Conservation (phyloP, 108 stramenopile species). For the Stephanodiscus triporus region DNA sequence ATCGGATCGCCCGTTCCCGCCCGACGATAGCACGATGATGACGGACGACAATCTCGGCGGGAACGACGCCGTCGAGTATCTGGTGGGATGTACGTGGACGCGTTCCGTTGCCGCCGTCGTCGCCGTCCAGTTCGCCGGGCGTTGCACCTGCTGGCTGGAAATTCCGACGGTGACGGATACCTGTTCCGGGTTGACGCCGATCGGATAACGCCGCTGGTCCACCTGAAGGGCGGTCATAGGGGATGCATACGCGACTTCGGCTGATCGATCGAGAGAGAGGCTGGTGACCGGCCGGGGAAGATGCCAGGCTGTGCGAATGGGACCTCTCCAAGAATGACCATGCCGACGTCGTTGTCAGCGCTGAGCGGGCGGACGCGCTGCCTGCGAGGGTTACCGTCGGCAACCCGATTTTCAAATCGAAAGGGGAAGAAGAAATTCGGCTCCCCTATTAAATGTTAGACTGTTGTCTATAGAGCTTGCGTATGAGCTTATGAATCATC, state of each 20-base stretch:
- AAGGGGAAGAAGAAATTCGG: too few species aligned
- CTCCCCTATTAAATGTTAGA: too few species aligned
- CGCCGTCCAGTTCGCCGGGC: conserved; percentile 28
- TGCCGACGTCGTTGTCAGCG: too few species aligned
- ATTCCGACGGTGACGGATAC: conserved; percentile 66
- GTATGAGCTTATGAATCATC: too few species aligned
- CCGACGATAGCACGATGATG: neutral
- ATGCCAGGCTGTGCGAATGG: conserved; percentile 88
- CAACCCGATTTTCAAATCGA: too few species aligned
- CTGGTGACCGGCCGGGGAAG: conserved; percentile 85
- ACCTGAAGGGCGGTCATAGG: too few species aligned
- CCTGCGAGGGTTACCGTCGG: too few species aligned
- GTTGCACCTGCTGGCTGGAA: conserved; percentile 72
- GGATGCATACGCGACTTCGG: too few species aligned
- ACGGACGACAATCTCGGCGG: neutral
- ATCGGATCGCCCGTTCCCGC: too few species aligned
- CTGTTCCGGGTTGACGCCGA: conserved; percentile 73
- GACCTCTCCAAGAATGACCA: too few species aligned
- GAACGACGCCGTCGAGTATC: conserved; percentile 37
- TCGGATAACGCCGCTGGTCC: conserved; percentile 40
- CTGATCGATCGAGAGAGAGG: conserved; percentile 27
- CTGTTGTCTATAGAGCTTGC: too few species aligned
- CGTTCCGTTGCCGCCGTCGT: neutral
- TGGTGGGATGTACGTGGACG: conserved; percentile 50
- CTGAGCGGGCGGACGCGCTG: too few species aligned